phyloP scores from a whole-genome alignment of 2,329 filamentous ascomycete genomes.

The Xylariaceae sp. region DNA sequence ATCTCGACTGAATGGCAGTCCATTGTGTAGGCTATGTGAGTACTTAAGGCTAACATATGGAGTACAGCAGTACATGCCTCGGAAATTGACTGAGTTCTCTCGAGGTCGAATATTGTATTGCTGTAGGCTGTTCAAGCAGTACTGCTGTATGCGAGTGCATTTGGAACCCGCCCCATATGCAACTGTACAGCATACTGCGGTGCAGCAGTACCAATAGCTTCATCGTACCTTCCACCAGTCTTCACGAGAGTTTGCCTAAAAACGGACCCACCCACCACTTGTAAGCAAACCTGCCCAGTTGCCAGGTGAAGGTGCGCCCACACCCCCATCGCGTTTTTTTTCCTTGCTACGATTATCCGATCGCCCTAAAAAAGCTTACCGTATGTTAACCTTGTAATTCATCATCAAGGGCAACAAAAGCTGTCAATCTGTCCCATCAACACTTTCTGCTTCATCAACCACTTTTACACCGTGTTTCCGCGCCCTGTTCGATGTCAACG shows the following conservation, averaged over 20 bases:
- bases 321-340: constrained; percentile 11
- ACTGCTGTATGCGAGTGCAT: too few relatives aligned
- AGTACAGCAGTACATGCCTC: too few relatives aligned
- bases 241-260: not conserved
- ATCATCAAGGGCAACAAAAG: constrained; percentile 9
- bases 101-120: too few relatives aligned
- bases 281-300: constrained; percentile 4
- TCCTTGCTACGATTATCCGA: constrained; percentile 9
- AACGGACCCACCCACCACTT: not conserved
- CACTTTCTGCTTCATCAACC: constrained; percentile 3
- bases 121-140: too few relatives aligned
- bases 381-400: too few relatives aligned
- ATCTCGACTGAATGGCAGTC: too few relatives aligned
- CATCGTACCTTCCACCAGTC: not conserved
- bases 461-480: not conserved
- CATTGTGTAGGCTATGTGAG: too few relatives aligned
- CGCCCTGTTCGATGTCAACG: not conserved
- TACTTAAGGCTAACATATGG: too few relatives aligned
- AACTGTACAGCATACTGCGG: too few relatives aligned
- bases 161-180: too few relatives aligned
- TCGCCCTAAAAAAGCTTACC: constrained; percentile 16
- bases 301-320: constrained; percentile 7
- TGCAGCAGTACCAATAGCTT: too few relatives aligned
- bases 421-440: constrained; percentile 6
- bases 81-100: too few relatives aligned